Base-by-base conservation (phyloP, 2,329 filamentous ascomycete species). In the Biscogniauxia mediterranea region DNA sequence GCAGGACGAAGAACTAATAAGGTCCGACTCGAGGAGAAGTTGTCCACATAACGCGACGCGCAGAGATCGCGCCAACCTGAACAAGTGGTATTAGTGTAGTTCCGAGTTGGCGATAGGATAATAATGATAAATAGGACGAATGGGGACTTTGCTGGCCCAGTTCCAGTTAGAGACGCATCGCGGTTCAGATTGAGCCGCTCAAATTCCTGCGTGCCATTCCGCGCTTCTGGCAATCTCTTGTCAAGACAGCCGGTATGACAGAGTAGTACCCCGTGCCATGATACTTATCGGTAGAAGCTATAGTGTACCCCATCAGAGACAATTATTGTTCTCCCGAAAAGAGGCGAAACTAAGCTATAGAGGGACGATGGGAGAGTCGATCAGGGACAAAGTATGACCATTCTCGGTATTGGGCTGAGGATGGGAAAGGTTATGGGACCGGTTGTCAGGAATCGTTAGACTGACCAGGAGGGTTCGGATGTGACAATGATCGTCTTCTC, bases 231-330 rank as follows among this genome's bases (percentile, higher is more conserved):
- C 53, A 62, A 58, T 53, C 32, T 59, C 23, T 55, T 57, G 49
- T 60, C n/a, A 49, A 65, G 60, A 61, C 62, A 65, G 57, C 63
- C 56, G 61, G 61, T 59, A 51, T 61, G 57, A 61, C 52, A 28
- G 51, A 51, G 28, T 17, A 60, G 42, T 59, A 42, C 52, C 38
- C 28, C 8, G 23, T 52, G 51, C 56, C 55, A 54, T 55, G 38
- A 56, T 58, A 32, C 52, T 32, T 26, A 54, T 17, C 38, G 11
- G 38, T n/a, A 46, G 13, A 46, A 46, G 13, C 15, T 46, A 46
- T n/a, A 46, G 38, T 46, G 13, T 5, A 46, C 15, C 15, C 38
- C 11, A 46, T 46, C 38, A n/a, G 38, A n/a, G 17, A n/a, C 38
- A n/a, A n/a, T 32, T 32, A 32, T 32, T 46, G 38, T n/a, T n/a